A percentile compares a stretch with the other conserved stretches of the same genome.
phyloP scores from a whole-genome alignment of 495 filamentous ascomycete species.

The Talaromyces nanjingensis region DNA sequence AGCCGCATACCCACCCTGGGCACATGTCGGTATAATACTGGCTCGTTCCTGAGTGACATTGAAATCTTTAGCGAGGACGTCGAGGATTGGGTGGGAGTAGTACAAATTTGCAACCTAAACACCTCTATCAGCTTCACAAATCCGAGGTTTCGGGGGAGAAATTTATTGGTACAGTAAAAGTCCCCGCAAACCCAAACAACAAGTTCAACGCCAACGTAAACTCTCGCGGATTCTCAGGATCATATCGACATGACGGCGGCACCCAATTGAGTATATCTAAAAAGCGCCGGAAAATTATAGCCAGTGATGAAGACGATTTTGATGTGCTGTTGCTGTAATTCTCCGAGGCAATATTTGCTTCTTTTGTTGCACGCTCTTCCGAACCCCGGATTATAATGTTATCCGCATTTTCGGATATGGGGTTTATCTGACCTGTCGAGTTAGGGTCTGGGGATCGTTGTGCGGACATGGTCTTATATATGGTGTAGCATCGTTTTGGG shows the following conservation, averaged over 20 bases:
- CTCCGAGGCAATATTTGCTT: background rate
- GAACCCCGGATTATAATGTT: background rate
- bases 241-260: slow-evolving; percentile 49
- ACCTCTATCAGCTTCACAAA: slow-evolving; percentile 8
- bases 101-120: slow-evolving; percentile 67
- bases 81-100: slow-evolving; percentile 63
- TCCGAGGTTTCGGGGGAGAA: too few species aligned
- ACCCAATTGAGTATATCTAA: slow-evolving; percentile 39
- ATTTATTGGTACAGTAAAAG: slow-evolving; percentile 25
- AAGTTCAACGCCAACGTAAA: slow-evolving; percentile 55
- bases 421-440: background rate
- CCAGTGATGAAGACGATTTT: background rate
- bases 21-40: slow-evolving; percentile 64
- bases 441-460: background rate
- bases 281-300: background rate
- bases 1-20: slow-evolving; percentile 73
- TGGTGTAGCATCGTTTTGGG: background rate
- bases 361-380: background rate
- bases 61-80: slow-evolving; percentile 56
- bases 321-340: background rate
- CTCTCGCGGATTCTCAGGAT: slow-evolving; percentile 45
- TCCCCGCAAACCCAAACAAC: slow-evolving; percentile 48
- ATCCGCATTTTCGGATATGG: background rate
- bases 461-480: background rate
- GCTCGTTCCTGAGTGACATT: slow-evolving; percentile 48